Conservation (phyloP, 2,329 filamentous ascomycete genomes). For the Penicillium crustosum region DNA sequence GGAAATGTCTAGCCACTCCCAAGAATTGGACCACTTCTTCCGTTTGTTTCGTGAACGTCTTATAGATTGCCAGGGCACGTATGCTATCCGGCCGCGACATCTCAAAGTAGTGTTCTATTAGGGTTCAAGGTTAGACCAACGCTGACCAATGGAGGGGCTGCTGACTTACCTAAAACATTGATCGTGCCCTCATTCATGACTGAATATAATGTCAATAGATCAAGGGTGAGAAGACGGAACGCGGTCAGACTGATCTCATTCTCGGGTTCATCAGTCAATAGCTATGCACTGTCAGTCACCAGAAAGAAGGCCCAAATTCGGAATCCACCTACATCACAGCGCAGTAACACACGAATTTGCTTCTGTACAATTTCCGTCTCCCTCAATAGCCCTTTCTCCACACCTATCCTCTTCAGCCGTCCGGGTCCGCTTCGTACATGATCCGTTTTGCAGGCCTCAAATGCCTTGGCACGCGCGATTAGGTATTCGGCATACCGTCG, state of each 20-base stretch:
- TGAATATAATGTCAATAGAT: constrained; percentile 86
- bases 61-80: constrained; percentile 86
- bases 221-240: constrained; percentile 85
- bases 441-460: constrained; percentile 79
- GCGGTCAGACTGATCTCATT: constrained; percentile 97
- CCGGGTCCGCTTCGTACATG: constrained; percentile 83
- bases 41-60: constrained; percentile 86
- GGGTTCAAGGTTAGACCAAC: constrained; percentile 13
- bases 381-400: constrained; percentile 87
- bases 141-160: background rate
- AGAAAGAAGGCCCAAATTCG: background rate
- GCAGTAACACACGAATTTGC: constrained; percentile 80
- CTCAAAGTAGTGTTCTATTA: constrained; percentile 89
- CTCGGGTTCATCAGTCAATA: constrained; percentile 83
- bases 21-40: constrained; percentile 91
- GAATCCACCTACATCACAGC: constrained; percentile 72
- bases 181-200: constrained; percentile 97
- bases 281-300: constrained; percentile 51
- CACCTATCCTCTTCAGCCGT: constrained; percentile 77
- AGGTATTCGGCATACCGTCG: constrained; percentile 88
- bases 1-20: constrained; percentile 80
- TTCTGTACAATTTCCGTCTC: constrained; percentile 90
- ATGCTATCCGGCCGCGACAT: constrained; percentile 95
- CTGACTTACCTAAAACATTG: constrained; percentile 77
- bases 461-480: constrained; percentile 76